Base-by-base conservation (phyloP, 2,329 filamentous ascomycete species). In the Diplodia intermedia region DNA sequence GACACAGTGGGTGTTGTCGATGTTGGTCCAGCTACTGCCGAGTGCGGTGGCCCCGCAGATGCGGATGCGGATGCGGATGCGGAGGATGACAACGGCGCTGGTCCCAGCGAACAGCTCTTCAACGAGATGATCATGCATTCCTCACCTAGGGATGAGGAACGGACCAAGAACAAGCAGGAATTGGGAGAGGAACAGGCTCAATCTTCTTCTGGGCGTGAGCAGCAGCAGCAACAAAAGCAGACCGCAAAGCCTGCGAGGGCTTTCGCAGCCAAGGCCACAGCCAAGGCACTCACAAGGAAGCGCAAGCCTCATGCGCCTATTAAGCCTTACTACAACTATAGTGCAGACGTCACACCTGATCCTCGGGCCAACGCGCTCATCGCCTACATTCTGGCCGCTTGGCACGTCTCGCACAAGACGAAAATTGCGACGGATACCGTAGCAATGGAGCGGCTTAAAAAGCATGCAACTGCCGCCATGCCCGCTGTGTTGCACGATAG, bases 331-430 rank as follows among this genome's bases (percentile, higher is more conserved):
- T 56, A 57, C 53, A 57, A 57, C 18, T 33, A 56, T 1, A 29
- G 9, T 7, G 65, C 65, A 1, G 65, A 66, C 12, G 11, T 57
- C 5, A 66, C 53, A 4, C 7, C 18, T 1, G 20, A 47, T 12
- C 40, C 53, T 1, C 65, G 29, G 1, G 43, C 26, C 11, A 66
- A 66, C 15, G 53, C 40, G 3, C 53, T 66, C 5, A 50, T 66
- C 4, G 38, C 63, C 3, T 49, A 26, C n/a, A 15, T 66, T 2
- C 23, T 57, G 26, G 14, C 9, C 12, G 4, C 8, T 4, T 66
- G 40, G 29, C 8, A 2, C 2, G 1, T 6, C 1, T 15, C 23
- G 9, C 4, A 50, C 26, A 20, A 29, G 4, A 9, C n/a, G 9
- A 26, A 12, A 0, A 38, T 66, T 3, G 8, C 1, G 2, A 11